These are phyloP conservation scores for Dionaea muscipula DNA, from an alignment of 179 eudicot species.

Conservation along the genomic window DNA sequence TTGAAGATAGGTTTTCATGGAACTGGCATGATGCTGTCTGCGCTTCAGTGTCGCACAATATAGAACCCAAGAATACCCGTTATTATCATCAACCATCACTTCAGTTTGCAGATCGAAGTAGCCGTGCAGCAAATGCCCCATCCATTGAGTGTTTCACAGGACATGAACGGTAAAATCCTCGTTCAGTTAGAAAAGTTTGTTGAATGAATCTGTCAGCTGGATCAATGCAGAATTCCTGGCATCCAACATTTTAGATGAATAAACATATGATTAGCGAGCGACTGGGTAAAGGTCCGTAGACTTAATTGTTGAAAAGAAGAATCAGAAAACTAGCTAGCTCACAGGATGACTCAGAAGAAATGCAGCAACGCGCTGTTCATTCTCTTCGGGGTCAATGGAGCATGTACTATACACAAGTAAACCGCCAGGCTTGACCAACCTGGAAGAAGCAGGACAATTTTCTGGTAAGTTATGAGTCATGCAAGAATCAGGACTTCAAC, in stretches of 20 bases:
- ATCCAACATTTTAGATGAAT: slow-evolving; percentile 6
- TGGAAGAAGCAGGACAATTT: slow-evolving; percentile 14
- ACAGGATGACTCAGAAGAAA: slow-evolving; percentile 78
- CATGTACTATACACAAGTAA: slow-evolving; percentile 87
- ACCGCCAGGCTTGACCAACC: slow-evolving; percentile 81
- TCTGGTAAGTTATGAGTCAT: background rate
- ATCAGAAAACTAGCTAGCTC: slow-evolving; percentile 1
- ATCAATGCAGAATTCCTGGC: slow-evolving; percentile 67
- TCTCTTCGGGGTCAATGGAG: slow-evolving; percentile 89
- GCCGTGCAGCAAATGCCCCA: slow-evolving; percentile 97
- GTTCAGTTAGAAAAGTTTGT: slow-evolving; percentile 41
- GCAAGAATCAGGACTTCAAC: no score
- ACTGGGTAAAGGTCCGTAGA: no score
- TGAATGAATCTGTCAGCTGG: slow-evolving; percentile 48
- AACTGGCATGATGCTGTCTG: no score
- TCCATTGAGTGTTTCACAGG: slow-evolving; percentile 85
- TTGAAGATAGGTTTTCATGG: no score
- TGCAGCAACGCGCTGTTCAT: slow-evolving; percentile 76
- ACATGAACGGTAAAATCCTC: slow-evolving; percentile 63
- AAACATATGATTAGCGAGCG: slow-evolving; percentile 1
- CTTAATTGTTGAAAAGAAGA: no score
- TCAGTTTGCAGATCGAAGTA: slow-evolving; percentile 22
- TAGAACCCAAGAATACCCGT: no score
- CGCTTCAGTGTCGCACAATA: no score
- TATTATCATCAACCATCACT: no score